Evolutionary conservation across 257 asterid species (phyloP), one percentile per base, ranked within the genome.

Genomic region (Penstemon newberryi): DNA sequence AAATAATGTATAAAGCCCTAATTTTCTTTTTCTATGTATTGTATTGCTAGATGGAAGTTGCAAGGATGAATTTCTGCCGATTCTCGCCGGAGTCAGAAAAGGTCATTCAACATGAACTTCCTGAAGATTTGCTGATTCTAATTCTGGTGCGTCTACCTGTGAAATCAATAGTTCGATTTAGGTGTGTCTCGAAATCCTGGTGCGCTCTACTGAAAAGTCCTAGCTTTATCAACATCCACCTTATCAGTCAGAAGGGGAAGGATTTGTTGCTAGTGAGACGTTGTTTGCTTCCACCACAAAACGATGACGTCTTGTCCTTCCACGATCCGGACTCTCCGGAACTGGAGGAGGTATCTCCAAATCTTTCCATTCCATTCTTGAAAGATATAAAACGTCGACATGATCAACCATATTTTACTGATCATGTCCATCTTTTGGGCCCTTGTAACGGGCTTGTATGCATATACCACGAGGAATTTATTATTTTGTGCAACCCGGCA

Each of bases 151-250:
- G 18, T 15, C 40, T 70, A 51, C 65, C 75, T 1, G 69, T 78
- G 1, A 56, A 58, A 44, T 56, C 72, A n/a, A 70, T 78, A 38
- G 4, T 66, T 19, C 53, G 62, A 12, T 74, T 74, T 63, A 67
- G 70, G 55, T 70, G 80, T 33, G 70, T 74, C 8, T 78, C 79
- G 1, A 78, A 61, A 13, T 63, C 58, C 8, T 80, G 79, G 81
- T 61, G 59, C 56, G 0, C 0, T 38, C 46, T 73, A 8, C 66
- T 80, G 12, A 62, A 44, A 60, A 68, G 79, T 56, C 62, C 33
- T 13, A 6, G 39, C 0, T 77, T 80, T 53, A 57, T n/a, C 42
- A 63, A 60, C 4, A 7, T 36, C 46, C 80, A 80, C 59, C 47
- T 53, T 6, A 18, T 40, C 15, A 62, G 25, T 18, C 13, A 42